A percentile compares a stretch with the other conserved stretches of the same genome.
Evolutionary conservation across 805 yeast species (phyloP).

Genomic region (Sungouiella thailandica): DNA sequence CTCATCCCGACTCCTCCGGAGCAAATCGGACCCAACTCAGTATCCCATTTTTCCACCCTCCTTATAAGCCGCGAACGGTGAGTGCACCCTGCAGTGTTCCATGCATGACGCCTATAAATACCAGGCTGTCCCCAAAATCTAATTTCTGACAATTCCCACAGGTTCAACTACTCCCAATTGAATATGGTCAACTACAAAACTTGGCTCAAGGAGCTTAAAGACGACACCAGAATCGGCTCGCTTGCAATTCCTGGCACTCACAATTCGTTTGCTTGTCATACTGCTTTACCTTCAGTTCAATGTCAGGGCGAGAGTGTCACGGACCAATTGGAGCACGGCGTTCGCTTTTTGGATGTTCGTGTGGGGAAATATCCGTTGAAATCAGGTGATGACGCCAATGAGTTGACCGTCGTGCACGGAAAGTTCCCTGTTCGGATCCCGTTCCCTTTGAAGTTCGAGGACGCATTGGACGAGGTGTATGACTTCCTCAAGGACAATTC

Average conservation of each 20-base stretch:
- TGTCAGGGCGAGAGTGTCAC: slow-evolving; percentile 62
- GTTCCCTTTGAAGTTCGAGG: slow-evolving; percentile 47
- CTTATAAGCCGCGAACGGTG: too few relatives aligned
- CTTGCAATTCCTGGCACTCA: slow-evolving; percentile 82
- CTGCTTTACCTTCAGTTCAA: slow-evolving; percentile 69
- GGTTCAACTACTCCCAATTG: neutral
- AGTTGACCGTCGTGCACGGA: slow-evolving; percentile 67
- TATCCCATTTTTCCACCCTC: too few relatives aligned
- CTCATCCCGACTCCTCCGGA: too few relatives aligned
- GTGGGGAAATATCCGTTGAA: slow-evolving; percentile 54
- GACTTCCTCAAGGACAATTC: slow-evolving; percentile 47
- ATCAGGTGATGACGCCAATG: slow-evolving; percentile 45
- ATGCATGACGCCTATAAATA: too few relatives aligned
- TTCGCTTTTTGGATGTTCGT: slow-evolving; percentile 69
- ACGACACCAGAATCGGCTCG: slow-evolving; percentile 45
- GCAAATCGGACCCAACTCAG: too few relatives aligned
- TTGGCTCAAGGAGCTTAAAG: slow-evolving; percentile 55
- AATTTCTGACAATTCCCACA: too few relatives aligned
- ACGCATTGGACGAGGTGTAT: slow-evolving; percentile 55
- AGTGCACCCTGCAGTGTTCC: too few relatives aligned
- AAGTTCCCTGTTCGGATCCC: slow-evolving; percentile 67
- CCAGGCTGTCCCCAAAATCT: too few relatives aligned
- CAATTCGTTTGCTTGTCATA: slow-evolving; percentile 68
- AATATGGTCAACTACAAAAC: slow-evolving; percentile 37
- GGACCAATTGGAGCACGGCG: slow-evolving; percentile 65